phyloP scores from a whole-genome alignment of 495 filamentous ascomycete genomes.

The Penicillium malachiteum region DNA sequence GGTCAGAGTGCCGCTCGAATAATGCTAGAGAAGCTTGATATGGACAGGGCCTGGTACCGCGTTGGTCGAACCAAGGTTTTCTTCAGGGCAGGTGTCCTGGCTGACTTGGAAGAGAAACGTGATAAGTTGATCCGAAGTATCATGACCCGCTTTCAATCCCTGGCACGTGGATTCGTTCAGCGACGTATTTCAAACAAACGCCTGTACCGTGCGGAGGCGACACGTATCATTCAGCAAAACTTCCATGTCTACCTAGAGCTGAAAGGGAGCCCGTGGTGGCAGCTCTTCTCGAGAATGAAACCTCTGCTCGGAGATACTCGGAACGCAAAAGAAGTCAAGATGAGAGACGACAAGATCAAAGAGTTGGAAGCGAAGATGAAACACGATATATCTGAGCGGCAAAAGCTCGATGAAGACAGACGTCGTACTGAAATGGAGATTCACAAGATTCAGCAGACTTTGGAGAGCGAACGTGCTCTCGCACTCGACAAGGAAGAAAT shows the following conservation, averaged over 20 bases:
- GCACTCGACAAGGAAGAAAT: conserved; percentile 98
- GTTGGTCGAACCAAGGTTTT: conserved; percentile 98
- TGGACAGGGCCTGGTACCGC: conserved; percentile 84
- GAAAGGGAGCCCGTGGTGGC: conserved; percentile 94
- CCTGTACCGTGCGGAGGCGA: conserved; percentile 91
- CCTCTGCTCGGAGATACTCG: conserved; percentile 89
- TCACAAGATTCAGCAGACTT: conserved; percentile 81
- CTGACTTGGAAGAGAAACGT: conserved; percentile 92
- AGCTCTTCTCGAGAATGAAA: conserved; percentile 91
- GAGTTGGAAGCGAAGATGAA: conserved; percentile 81
- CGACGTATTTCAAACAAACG: conserved; percentile 86
- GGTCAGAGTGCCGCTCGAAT: conserved; percentile 80
- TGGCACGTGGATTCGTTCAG: conserved; percentile 85
- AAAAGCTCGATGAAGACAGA: conserved; percentile 87
- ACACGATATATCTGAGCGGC: conserved; percentile 68
- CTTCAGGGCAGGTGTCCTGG: conserved; percentile 93
- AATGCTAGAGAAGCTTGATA: conserved; percentile 84
- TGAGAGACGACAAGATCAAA: conserved; percentile 87
- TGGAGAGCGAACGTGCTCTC: conserved; percentile 92
- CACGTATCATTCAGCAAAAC: conserved; percentile 90
- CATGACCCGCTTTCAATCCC: conserved; percentile 89
- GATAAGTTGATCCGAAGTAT: conserved; percentile 90
- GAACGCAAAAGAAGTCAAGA: conserved; percentile 88
- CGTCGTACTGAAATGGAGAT: conserved; percentile 84
- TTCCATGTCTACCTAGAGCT: conserved; percentile 86